A percentile compares a stretch with the other conserved stretches of the same genome.
phyloP scores from a whole-genome alignment of 2,329 filamentous ascomycete genomes.

The Xylariaceae sp. region DNA sequence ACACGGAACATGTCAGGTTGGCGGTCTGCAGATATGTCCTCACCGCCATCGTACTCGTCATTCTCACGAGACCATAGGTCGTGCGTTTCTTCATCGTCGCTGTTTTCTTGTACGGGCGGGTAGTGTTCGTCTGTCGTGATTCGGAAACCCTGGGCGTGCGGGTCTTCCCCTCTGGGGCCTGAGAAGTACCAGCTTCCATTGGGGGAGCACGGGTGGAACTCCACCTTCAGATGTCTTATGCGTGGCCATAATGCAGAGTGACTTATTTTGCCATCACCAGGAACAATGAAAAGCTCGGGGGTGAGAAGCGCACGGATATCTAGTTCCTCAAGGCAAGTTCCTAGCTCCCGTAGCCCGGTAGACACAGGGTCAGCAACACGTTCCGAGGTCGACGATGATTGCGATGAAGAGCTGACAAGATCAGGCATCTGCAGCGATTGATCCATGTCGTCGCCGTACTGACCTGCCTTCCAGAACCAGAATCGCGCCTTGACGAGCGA shows the following conservation, averaged over 20 bases:
- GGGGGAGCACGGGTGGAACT: conserved; percentile 19
- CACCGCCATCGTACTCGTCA: conserved; percentile 7
- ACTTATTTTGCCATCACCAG: too few species aligned
- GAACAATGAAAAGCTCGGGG: too few species aligned
- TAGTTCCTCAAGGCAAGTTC: too few species aligned
- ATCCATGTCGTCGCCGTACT: conserved; percentile 5
- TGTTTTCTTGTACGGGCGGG: conserved; percentile 14
- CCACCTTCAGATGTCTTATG: conserved; percentile 12
- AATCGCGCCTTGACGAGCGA: conserved; percentile 14
- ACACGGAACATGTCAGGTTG: conserved; percentile 18
- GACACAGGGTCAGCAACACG: too few species aligned
- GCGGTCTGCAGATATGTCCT: conserved; percentile 10
- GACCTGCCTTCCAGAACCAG: conserved; percentile 17
- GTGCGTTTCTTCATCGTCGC: conserved; percentile 12
- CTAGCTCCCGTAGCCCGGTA: too few species aligned
- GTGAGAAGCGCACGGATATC: too few species aligned
- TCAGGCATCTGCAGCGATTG: conserved; percentile 18
- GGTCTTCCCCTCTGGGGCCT: conserved; percentile 17
- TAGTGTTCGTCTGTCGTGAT: conserved; percentile 20
- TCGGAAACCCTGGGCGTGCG: conserved; percentile 14
- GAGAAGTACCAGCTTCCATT: conserved; percentile 22
- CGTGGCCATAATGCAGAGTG: conserved; percentile 1
- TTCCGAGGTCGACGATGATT: not conserved
- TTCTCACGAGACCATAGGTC: conserved; percentile 9
- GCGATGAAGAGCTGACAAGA: conserved; percentile 15